Base-by-base conservation (phyloP, 495 filamentous ascomycete genomes). In the Pseudoneurospora amorphoporcata region DNA sequence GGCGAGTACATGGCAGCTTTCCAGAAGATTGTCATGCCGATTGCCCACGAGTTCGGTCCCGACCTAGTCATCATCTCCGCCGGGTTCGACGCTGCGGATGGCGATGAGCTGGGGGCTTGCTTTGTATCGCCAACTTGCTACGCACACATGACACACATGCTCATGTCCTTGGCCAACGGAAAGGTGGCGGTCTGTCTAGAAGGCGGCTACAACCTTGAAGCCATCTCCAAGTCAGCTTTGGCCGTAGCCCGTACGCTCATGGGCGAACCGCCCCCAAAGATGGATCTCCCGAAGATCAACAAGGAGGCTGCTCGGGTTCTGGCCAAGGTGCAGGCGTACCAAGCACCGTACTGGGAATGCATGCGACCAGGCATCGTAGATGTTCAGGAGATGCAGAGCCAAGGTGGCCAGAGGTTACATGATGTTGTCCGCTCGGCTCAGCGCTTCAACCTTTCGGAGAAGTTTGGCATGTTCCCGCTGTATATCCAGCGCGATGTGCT, bases 121-220 rank as follows among this genome's bases (percentile, higher is more conserved):
- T 94, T 91, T 75, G 95, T 98, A 6, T 90, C 94, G 0, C 95
- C 95, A 0, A 81, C 89, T 32, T 95, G 96, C 77, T 99, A 98
- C 79, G 93, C 94, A 23, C 95, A 98, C 77, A 98, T 99, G 95
- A 98, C 96, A 9, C 92, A 97, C 77, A 97, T 98, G 94, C 87
- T 99, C 19, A 98, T 98, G 94, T 90, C 91, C 14, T 87, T 99
- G n/a, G 94, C 95, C 3, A 85, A 90, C 61, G 95, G 95, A 43
- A 97, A 95, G 79, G 85, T 98, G 65, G 92, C 92, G 10, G 93
- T 97, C 35, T 97, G 94, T 77, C 84, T 99, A 16, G 95, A 97
- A 86, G 95, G 95, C 69, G 95, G 95, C 23, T 99, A 99, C 79
- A 97, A 99, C 76, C 89, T 98, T 61, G 84, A 88, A 10, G 95